phyloP scores from a whole-genome alignment of 1,139 yeast genomes.

The Sugiyamaella paludigena region DNA sequence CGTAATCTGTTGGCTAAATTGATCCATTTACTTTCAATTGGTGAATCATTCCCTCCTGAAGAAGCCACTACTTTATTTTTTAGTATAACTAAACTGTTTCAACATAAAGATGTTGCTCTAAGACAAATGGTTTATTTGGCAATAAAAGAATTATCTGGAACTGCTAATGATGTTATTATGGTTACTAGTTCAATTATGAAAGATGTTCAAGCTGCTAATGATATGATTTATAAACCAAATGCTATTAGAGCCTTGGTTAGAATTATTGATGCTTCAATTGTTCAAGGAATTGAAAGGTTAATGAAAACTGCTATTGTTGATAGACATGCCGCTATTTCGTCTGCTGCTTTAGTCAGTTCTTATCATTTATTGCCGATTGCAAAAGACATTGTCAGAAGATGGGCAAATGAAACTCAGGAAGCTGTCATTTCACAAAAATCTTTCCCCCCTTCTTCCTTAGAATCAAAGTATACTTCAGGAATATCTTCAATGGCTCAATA shows the following conservation, averaged over 20 bases:
- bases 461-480: constrained; percentile 44
- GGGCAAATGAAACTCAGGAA: constrained; percentile 92
- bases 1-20: constrained; percentile 71
- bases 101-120: constrained; percentile 84
- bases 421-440: constrained; percentile 69
- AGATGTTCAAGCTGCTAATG: constrained; percentile 84
- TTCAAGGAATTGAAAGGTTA: constrained; percentile 89
- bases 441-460: constrained; percentile 46
- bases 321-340: constrained; percentile 79
- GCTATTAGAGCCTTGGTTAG: constrained; percentile 90
- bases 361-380: constrained; percentile 88
- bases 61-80: constrained; percentile 94
- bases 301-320: constrained; percentile 93
- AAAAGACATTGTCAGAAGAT: constrained; percentile 86
- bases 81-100: constrained; percentile 90
- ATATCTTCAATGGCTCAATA: constrained; percentile 72
- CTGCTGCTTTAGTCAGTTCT: constrained; percentile 89
- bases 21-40: constrained; percentile 67
- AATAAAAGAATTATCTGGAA: constrained; percentile 80
- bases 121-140: constrained; percentile 94
- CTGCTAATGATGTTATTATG: constrained; percentile 92
- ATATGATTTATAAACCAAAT: constrained; percentile 82
- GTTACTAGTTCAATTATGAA: constrained; percentile 97
- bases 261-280: constrained; percentile 88
- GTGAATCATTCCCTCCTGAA: constrained; percentile 81